Evolutionary conservation across 202 grass and related monocot genomes (phyloP).

Genomic region (Setaria viridis): DNA sequence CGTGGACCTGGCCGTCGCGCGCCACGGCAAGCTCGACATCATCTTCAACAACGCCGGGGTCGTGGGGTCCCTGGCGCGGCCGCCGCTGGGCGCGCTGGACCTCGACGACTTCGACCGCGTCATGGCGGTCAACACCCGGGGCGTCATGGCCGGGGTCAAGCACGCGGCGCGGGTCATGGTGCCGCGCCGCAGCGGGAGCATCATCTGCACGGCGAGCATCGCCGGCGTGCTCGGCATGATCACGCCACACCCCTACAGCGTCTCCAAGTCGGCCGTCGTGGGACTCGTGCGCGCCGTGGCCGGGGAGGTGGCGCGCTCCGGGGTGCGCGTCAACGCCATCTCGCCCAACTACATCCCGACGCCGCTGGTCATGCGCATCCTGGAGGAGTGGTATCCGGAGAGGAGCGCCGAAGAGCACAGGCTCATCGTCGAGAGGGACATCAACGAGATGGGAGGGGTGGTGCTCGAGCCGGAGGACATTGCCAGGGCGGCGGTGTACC

Average conservation of each 20-base stretch:
- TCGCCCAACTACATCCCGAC: constrained; percentile 48
- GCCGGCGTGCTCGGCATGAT: not conserved
- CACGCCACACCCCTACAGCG: not conserved
- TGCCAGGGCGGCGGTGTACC: constrained; percentile 42
- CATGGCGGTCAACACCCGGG: constrained; percentile 48
- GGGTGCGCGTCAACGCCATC: constrained; percentile 55
- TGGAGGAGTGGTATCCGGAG: not conserved
- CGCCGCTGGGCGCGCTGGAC: not conserved
- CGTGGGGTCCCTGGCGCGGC: not conserved
- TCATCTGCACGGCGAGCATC: constrained; percentile 58
- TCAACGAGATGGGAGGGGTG: constrained; percentile 27
- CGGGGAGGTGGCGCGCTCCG: constrained; percentile 32
- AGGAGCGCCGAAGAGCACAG: not conserved
- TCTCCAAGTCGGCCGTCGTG: constrained; percentile 31
- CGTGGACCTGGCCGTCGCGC: constrained; percentile 49
- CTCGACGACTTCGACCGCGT: constrained; percentile 50
- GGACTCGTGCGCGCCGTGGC: constrained; percentile 26
- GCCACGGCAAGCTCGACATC: constrained; percentile 62
- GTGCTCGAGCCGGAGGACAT: constrained; percentile 34
- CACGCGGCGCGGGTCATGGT: constrained; percentile 66
- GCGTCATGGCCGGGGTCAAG: constrained; percentile 49
- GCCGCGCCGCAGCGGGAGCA: constrained; percentile 34
- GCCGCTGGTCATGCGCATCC: not conserved
- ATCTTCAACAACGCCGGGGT: constrained; percentile 59
- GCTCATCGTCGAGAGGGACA: not conserved